These are phyloP conservation scores for Aspergillus japonicus DNA, from an alignment of 2,329 filamentous ascomycete genomes.

Conservation along the genomic window DNA sequence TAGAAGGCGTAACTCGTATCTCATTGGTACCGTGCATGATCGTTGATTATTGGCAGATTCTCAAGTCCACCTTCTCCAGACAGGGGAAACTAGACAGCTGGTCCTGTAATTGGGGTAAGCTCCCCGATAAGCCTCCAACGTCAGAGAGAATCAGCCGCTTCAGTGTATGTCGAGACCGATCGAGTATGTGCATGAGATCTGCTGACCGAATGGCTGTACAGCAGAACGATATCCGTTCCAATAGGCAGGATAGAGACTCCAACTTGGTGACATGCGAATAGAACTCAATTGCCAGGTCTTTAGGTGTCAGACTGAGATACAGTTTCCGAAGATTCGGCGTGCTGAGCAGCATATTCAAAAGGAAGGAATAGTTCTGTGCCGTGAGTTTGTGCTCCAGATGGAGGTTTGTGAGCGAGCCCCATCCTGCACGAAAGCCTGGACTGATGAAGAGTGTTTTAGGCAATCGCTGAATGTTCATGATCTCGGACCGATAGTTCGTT, in stretches of 20 bases:
- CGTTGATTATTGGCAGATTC: neutral
- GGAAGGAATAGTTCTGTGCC: slow-evolving; percentile 12
- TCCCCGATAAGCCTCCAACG: slow-evolving; percentile 1
- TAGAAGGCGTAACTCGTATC: too few species aligned
- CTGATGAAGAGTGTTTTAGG: slow-evolving; percentile 11
- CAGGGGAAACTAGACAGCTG: neutral
- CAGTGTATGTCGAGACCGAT: slow-evolving; percentile 3
- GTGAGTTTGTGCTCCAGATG: slow-evolving; percentile 15
- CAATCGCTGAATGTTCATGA: slow-evolving; percentile 11
- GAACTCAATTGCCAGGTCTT: slow-evolving; percentile 13
- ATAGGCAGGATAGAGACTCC: neutral
- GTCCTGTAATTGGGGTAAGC: neutral
- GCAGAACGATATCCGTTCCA: slow-evolving; percentile 10
- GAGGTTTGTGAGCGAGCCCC: slow-evolving; percentile 8
- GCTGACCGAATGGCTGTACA: slow-evolving; percentile 4
- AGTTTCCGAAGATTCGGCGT: slow-evolving; percentile 10
- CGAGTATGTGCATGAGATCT: slow-evolving; percentile 7
- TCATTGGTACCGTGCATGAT: too few species aligned
- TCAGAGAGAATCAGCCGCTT: neutral
- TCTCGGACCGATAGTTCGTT: slow-evolving; percentile 9
- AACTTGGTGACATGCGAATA: slow-evolving; percentile 4
- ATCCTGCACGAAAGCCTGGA: slow-evolving; percentile 6
- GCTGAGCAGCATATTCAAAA: slow-evolving; percentile 9
- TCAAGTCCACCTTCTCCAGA: neutral
- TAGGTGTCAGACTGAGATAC: slow-evolving; percentile 10